phyloP scores from a whole-genome alignment of 345 rosid genomes.

The Turritis glabra region DNA sequence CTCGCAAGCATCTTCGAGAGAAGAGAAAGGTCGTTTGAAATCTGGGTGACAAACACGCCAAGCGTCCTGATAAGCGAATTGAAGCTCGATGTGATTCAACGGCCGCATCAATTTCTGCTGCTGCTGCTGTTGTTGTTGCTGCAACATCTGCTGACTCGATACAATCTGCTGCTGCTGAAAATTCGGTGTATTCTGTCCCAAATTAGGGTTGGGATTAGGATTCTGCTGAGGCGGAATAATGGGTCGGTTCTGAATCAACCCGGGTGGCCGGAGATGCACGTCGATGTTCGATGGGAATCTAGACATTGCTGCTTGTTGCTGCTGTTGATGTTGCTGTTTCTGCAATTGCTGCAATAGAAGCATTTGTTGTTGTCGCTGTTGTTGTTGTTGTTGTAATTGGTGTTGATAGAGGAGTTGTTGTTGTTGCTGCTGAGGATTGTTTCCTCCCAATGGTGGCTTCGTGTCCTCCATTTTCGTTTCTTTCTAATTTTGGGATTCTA shows the following conservation, averaged over 20 bases:
- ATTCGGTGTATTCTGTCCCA: slow-evolving; percentile 34
- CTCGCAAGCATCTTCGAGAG: slow-evolving; percentile 93
- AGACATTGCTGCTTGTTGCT: slow-evolving; percentile 82
- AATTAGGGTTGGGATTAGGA: slow-evolving; percentile 43
- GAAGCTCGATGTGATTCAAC: slow-evolving; percentile 80
- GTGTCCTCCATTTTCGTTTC: slow-evolving; percentile 35
- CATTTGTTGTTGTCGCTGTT: slow-evolving; percentile 44
- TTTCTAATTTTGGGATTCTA: slow-evolving; percentile 5
- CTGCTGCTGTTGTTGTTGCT: slow-evolving; percentile 32
- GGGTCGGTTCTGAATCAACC: slow-evolving; percentile 59
- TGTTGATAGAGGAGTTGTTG: slow-evolving; percentile 34
- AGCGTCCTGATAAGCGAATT: slow-evolving; percentile 94
- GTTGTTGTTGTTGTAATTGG: slow-evolving; percentile 47
- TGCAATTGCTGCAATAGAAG: slow-evolving; percentile 47
- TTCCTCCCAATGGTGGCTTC: slow-evolving; percentile 31
- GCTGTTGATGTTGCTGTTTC: slow-evolving; percentile 61
- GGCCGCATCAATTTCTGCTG: slow-evolving; percentile 72
- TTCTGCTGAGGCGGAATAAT: slow-evolving; percentile 50
- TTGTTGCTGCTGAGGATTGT: slow-evolving; percentile 23
- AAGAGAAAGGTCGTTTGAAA: slow-evolving; percentile 86
- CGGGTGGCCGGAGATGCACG: slow-evolving; percentile 77
- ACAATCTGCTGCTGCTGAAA: slow-evolving; percentile 37
- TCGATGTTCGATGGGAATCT: slow-evolving; percentile 95
- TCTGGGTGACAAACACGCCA: slow-evolving; percentile 97
- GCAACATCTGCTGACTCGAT: slow-evolving; percentile 36